These are phyloP conservation scores for Corymbia maculata DNA, from an alignment of 345 rosid genomes.

Conservation along the genomic window DNA sequence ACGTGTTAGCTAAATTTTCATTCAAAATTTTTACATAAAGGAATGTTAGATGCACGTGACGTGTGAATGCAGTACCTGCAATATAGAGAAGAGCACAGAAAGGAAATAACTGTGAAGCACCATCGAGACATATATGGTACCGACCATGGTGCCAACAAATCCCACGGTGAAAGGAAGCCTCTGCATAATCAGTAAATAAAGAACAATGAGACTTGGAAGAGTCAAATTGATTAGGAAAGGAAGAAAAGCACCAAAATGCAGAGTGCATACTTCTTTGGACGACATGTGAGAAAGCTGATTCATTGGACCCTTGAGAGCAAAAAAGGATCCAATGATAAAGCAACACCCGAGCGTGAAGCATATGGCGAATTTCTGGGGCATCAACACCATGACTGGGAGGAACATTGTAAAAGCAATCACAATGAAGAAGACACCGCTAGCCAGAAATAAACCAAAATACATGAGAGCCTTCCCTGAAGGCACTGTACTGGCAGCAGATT, in stretches of 20 bases:
- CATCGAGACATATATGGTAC: conserved; percentile 89
- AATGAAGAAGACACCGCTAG: conserved; percentile 72
- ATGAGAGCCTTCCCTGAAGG: conserved; percentile 83
- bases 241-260: background rate
- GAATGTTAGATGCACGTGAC: background rate
- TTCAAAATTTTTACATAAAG: background rate
- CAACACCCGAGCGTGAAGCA: conserved; percentile 88
- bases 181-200: conserved; percentile 28
- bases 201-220: background rate
- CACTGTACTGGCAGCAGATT: conserved; percentile 76
- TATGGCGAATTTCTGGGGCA: conserved; percentile 93
- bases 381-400: conserved; percentile 86
- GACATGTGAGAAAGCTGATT: conserved; percentile 78
- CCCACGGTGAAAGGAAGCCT: conserved; percentile 83
- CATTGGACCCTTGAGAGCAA: conserved; percentile 82
- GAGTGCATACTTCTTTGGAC: conserved; percentile 59
- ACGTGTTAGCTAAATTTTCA: background rate
- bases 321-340: conserved; percentile 79
- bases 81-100: conserved; percentile 77
- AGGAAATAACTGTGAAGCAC: conserved; percentile 90
- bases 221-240: background rate
- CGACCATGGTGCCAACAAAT: conserved; percentile 78
- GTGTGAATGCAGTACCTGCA: conserved; percentile 50
- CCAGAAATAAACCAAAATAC: conserved; percentile 78
- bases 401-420: conserved; percentile 89